Percentiles rank a stretch among this genome's conserved stretches.
These are phyloP conservation scores for Symmetrospora coprosmae DNA, from an alignment of 768 basidiomycete genomes.

Conservation along the genomic window DNA sequence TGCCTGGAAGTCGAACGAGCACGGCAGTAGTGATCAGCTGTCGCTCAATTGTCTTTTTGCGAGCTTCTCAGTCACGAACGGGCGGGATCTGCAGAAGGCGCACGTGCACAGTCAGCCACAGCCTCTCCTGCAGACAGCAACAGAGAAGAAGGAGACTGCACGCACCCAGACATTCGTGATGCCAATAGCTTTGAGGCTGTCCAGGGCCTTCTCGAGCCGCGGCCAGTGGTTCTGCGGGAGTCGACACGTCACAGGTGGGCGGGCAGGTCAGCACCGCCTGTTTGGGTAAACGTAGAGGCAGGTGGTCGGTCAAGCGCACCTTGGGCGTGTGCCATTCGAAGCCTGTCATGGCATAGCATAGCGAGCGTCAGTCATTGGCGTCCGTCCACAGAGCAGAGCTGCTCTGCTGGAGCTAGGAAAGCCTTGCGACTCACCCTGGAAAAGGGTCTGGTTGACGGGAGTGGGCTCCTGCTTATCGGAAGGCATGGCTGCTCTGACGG, in stretches of 20 bases:
- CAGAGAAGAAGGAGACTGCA: too few relatives aligned
- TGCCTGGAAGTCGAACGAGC: background rate
- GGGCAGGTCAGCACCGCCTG: background rate
- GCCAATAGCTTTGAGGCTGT: constrained; percentile 36
- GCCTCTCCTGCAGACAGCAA: too few relatives aligned
- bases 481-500: background rate
- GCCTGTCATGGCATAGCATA: background rate
- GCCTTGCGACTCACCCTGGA: constrained; percentile 11
- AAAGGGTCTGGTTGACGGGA: constrained; percentile 27
- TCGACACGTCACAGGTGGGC: constrained; percentile 30
- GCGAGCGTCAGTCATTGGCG: too few relatives aligned
- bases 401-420: too few relatives aligned
- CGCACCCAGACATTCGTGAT: constrained; percentile 40
- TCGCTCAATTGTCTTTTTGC: too few relatives aligned
- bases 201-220: constrained; percentile 32
- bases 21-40: too few relatives aligned
- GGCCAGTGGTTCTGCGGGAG: constrained; percentile 36
- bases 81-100: constrained; percentile 23
- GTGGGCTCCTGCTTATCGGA: background rate
- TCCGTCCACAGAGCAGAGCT: too few relatives aligned
- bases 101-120: too few relatives aligned
- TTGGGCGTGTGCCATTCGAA: constrained; percentile 27
- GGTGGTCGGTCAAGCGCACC: background rate
- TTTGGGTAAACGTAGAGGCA: background rate
- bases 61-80: too few relatives aligned